Evolutionary conservation across 2,329 filamentous ascomycete genomes (phyloP).

Genomic region (Aureobasidium sp.): DNA sequence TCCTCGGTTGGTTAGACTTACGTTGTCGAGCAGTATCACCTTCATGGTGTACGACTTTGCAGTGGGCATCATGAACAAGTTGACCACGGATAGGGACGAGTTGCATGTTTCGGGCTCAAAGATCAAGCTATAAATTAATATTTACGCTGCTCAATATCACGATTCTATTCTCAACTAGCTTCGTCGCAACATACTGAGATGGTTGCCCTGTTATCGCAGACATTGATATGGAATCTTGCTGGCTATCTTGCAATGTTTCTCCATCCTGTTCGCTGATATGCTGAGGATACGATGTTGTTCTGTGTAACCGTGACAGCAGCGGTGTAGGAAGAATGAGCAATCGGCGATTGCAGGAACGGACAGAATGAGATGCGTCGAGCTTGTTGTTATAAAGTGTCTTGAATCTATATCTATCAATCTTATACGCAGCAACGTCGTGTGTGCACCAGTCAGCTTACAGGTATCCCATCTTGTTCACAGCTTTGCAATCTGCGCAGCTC

Average conservation of each 20-base stretch:
- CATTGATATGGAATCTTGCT: not conserved
- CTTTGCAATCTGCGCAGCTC: conserved; percentile 1
- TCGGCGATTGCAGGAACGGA: not conserved
- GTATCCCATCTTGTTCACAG: not conserved
- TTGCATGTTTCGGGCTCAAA: not conserved
- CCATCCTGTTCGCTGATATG: too few relatives aligned
- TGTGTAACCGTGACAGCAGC: too few relatives aligned
- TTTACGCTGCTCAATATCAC: too few relatives aligned
- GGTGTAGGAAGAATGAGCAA: not conserved
- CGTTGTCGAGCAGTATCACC: conserved; percentile 15
- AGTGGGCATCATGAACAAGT: not conserved
- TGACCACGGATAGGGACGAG: not conserved
- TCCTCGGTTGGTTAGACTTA: conserved; percentile 14
- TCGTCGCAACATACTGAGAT: too few relatives aligned
- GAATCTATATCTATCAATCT: conserved; percentile 1
- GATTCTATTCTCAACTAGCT: too few relatives aligned
- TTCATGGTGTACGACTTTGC: conserved; percentile 16
- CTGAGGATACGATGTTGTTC: too few relatives aligned
- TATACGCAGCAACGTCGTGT: not conserved
- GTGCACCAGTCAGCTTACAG: not conserved
- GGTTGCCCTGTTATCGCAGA: too few relatives aligned
- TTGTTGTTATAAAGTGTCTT: not conserved
- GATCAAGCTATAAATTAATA: not conserved
- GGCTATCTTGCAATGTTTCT: too few relatives aligned
- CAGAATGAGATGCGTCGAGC: too few relatives aligned